A percentile compares a stretch with the other conserved stretches of the same genome.
These are phyloP conservation scores for Schizopora paradoxa DNA, from an alignment of 1,284 basidiomycete species.

Conservation along the genomic window DNA sequence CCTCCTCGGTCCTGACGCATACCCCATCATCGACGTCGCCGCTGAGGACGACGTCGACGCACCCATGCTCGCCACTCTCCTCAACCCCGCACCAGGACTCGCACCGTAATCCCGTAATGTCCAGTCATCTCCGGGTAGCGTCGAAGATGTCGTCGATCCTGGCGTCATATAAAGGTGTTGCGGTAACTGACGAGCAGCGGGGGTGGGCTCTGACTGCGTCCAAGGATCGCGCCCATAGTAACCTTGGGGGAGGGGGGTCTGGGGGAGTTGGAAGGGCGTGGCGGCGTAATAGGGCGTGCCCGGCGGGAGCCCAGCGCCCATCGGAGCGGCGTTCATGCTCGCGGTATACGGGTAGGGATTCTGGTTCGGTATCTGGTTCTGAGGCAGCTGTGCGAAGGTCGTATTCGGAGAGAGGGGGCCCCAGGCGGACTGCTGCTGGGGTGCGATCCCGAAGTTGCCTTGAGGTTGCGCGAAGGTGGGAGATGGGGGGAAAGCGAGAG, in stretches of 20 bases:
- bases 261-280: too few species aligned
- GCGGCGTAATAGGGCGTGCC: too few species aligned
- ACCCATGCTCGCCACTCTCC: not conserved
- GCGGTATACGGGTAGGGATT: too few species aligned
- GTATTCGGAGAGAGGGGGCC: not conserved
- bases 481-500: not conserved
- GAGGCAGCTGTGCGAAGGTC: not conserved
- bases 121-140: not conserved
- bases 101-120: slow-evolving; percentile 4
- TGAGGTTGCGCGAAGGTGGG: too few species aligned
- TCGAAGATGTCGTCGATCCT: not conserved
- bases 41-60: not conserved
- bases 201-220: not conserved
- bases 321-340: too few species aligned
- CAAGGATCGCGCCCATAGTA: slow-evolving; percentile 3
- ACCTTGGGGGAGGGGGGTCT: too few species aligned
- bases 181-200: not conserved
- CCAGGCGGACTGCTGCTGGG: slow-evolving; percentile 1
- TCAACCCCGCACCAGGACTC: not conserved
- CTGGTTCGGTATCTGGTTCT: too few species aligned
- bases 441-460: slow-evolving; percentile 1
- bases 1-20: slow-evolving; percentile 4
- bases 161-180: not conserved
- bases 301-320: too few species aligned
- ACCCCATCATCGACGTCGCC: not conserved